phyloP scores from a whole-genome alignment of 768 basidiomycete genomes.

The Gyrodon lividus region DNA sequence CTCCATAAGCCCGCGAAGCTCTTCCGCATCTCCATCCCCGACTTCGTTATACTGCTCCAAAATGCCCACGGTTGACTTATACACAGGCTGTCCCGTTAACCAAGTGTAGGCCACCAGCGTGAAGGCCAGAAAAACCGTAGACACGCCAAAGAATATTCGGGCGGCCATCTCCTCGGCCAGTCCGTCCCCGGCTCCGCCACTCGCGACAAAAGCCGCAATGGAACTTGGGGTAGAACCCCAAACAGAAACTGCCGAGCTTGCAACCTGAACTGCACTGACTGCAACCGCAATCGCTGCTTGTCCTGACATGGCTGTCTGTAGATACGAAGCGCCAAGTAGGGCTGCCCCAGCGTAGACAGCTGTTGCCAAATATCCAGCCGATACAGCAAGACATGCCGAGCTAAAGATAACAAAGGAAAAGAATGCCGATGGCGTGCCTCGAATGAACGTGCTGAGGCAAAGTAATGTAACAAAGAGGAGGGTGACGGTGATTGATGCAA shows the following conservation, averaged over 20 bases:
- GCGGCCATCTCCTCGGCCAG: constrained; percentile 68
- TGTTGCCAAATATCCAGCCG: constrained; percentile 75
- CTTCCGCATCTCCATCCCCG: constrained; percentile 30
- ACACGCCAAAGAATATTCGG: constrained; percentile 69
- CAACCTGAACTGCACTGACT: constrained; percentile 73
- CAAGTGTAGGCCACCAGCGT: constrained; percentile 54
- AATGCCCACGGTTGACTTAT: constrained; percentile 51
- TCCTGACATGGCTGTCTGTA: constrained; percentile 78
- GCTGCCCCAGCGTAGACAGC: constrained; percentile 80
- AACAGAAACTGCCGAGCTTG: constrained; percentile 60
- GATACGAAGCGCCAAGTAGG: constrained; percentile 67
- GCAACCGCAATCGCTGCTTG: constrained; percentile 85
- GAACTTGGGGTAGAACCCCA: constrained; percentile 39
- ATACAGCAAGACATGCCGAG: constrained; percentile 55
- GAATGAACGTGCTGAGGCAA: constrained; percentile 64
- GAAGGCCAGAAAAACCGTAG: constrained; percentile 60
- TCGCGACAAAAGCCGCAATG: constrained; percentile 12
- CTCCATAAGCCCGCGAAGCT: constrained; percentile 37
- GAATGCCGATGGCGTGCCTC: constrained; percentile 52
- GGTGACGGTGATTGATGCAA: constrained; percentile 49
- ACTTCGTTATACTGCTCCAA: constrained; percentile 40
- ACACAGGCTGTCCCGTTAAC: constrained; percentile 58
- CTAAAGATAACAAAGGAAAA: constrained; percentile 64
- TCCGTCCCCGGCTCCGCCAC: constrained; percentile 30
- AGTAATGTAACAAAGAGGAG: constrained; percentile 56